A percentile compares a stretch with the other conserved stretches of the same genome.
Evolutionary conservation across 306 rosid genomes (phyloP).

Genomic region (Hippophae tibetana): DNA sequence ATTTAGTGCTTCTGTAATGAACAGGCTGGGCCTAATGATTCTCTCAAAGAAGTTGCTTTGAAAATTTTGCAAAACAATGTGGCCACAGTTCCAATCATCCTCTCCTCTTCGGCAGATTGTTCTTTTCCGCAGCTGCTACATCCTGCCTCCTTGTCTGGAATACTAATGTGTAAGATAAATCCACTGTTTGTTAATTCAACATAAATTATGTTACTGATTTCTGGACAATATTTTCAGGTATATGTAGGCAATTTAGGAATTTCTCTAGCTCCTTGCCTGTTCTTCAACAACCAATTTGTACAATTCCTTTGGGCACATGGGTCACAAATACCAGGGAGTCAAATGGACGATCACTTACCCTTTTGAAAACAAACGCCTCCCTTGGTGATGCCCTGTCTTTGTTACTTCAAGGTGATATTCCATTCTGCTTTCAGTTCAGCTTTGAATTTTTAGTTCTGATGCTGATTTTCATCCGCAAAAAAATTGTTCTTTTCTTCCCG

Average conservation of each 20-base stretch:
- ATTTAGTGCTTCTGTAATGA: constrained; percentile 15
- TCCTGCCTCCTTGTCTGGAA: constrained; percentile 64
- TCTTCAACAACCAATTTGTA: constrained; percentile 64
- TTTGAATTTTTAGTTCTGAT: constrained; percentile 1
- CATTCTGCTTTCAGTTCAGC: constrained; percentile 13
- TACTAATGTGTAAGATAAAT: constrained; percentile 53
- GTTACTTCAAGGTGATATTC: constrained; percentile 60
- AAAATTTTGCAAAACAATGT: constrained; percentile 63
- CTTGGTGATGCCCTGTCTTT: constrained; percentile 55
- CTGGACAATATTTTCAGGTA: constrained; percentile 46
- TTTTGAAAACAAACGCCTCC: constrained; percentile 65
- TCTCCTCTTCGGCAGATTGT: constrained; percentile 44
- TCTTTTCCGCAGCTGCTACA: constrained; percentile 62
- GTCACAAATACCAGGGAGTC: constrained; percentile 72
- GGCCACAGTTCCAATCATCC: constrained; percentile 56
- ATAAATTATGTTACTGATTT: constrained; percentile 31
- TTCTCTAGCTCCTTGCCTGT: constrained; percentile 66
- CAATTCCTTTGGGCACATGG: constrained; percentile 73
- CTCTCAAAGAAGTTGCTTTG: constrained; percentile 64
- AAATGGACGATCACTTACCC: constrained; percentile 50
- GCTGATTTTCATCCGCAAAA: background rate
- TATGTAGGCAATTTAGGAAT: constrained; percentile 71
- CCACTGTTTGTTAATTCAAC: constrained; percentile 6
- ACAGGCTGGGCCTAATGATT: constrained; percentile 71
- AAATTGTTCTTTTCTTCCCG: too few relatives aligned